phyloP scores from a whole-genome alignment of 208 protist genomes.

The Kentomonas sorsogonicus region DNA sequence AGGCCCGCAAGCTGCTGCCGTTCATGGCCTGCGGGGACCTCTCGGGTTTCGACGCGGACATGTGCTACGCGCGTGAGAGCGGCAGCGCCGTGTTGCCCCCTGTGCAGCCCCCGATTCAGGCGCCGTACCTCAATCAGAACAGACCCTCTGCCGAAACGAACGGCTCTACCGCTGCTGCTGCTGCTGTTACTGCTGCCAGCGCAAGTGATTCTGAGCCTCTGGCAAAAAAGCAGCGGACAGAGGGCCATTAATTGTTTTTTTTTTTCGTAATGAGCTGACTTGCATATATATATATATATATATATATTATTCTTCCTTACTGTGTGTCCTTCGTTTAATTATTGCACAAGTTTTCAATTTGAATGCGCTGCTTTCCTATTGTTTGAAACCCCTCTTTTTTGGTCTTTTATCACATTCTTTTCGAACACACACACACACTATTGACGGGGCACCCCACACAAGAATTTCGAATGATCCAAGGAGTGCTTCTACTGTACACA shows the following conservation, averaged over 20 bases:
- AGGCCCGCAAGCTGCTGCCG: slow-evolving; percentile 66
- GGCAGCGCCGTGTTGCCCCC: slow-evolving; percentile 38
- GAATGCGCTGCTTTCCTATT: no score
- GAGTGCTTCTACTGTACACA: no score
- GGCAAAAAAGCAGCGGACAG: background rate
- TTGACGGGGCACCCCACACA: no score
- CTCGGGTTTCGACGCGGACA: slow-evolving; percentile 90
- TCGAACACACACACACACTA: no score
- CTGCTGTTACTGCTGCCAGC: background rate
- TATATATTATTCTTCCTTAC: background rate
- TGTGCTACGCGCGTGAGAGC: slow-evolving; percentile 65
- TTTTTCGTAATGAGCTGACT: background rate
- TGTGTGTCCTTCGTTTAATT: background rate
- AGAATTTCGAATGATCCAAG: no score
- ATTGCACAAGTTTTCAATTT: no score
- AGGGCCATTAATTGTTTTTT: background rate
- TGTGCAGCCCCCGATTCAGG: slow-evolving; percentile 67
- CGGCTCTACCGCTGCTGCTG: slow-evolving; percentile 2
- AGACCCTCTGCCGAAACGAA: no score
- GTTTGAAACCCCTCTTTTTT: no score
- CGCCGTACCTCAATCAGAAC: slow-evolving; percentile 46
- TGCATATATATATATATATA: background rate
- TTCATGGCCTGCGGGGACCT: slow-evolving; percentile 98
- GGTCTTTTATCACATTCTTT: no score
- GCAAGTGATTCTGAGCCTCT: background rate